These are phyloP conservation scores for Metschnikowia lachancei DNA, from an alignment of 805 yeast genomes.

Conservation along the genomic window DNA sequence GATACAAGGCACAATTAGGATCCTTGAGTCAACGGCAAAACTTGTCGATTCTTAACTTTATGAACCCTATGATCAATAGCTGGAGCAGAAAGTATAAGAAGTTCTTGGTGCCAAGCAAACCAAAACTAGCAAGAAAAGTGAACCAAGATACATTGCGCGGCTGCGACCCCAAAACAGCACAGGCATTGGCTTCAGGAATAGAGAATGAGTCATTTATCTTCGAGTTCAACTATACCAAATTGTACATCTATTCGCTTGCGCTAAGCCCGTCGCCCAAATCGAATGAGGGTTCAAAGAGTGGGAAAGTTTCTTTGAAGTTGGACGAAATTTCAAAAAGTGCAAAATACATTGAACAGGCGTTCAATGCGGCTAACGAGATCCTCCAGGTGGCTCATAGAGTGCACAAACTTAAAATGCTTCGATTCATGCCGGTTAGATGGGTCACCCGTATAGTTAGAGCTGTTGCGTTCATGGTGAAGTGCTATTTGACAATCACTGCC, in stretches of 20 bases:
- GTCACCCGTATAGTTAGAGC: slow-evolving; percentile 81
- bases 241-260: slow-evolving; percentile 83
- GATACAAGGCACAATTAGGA: slow-evolving; percentile 55
- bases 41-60: slow-evolving; percentile 64
- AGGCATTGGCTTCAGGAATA: slow-evolving; percentile 42
- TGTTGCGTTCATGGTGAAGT: slow-evolving; percentile 85
- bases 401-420: slow-evolving; percentile 58
- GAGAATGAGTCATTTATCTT: slow-evolving; percentile 72
- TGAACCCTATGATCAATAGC: slow-evolving; percentile 72
- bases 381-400: slow-evolving; percentile 68
- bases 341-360: slow-evolving; percentile 76
- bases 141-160: slow-evolving; percentile 27
- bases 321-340: slow-evolving; percentile 74
- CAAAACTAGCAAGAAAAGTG: slow-evolving; percentile 35
- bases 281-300: slow-evolving; percentile 10
- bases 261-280: slow-evolving; percentile 44
- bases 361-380: slow-evolving; percentile 78
- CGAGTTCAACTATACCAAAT: slow-evolving; percentile 80
- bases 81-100: slow-evolving; percentile 70
- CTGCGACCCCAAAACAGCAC: slow-evolving; percentile 35
- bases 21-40: slow-evolving; percentile 58
- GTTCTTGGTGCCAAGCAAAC: slow-evolving; percentile 49
- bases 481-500: slow-evolving; percentile 64
- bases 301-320: slow-evolving; percentile 41
- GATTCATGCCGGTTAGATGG: slow-evolving; percentile 92